A percentile compares a stretch with the other conserved stretches of the same genome.
Conservation (phyloP, 1,284 basidiomycete genomes). For the Apiotrichum montevideense region DNA sequence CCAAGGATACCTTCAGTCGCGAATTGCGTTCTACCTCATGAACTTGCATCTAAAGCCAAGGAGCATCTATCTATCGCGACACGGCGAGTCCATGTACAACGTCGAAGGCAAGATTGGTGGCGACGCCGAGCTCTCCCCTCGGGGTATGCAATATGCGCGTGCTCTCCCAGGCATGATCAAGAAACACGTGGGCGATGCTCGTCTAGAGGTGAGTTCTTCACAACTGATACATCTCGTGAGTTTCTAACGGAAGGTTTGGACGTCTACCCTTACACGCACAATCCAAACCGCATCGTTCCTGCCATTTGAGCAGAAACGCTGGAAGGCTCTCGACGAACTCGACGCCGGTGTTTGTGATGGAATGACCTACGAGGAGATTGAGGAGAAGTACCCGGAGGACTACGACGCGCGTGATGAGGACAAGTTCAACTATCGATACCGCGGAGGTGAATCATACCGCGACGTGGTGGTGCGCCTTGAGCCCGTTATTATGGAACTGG, state of each 20-base stretch:
- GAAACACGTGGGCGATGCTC: constrained; percentile 83
- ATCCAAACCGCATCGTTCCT: constrained; percentile 81
- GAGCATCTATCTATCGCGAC: constrained; percentile 93
- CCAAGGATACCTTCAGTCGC: constrained; percentile 87
- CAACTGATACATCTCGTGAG: too few relatives aligned
- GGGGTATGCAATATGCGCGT: constrained; percentile 76
- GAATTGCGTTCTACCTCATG: constrained; percentile 98
- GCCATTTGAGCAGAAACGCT: constrained; percentile 87
- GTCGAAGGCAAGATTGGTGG: constrained; percentile 96
- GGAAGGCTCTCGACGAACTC: constrained; percentile 97
- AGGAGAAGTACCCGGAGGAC: constrained; percentile 94
- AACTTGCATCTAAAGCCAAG: constrained; percentile 95
- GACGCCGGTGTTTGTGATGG: constrained; percentile 99
- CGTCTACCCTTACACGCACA: constrained; percentile 86
- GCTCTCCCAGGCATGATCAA: constrained; percentile 82
- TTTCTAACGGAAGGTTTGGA: constrained; percentile 66
- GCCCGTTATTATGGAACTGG: constrained; percentile 98
- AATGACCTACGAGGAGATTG: constrained; percentile 99
- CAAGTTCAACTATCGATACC: constrained; percentile 98
- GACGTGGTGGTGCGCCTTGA: constrained; percentile 94
- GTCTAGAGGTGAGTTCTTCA: constrained; percentile 51
- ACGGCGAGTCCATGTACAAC: constrained; percentile 97
- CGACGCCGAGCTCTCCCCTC: constrained; percentile 77
- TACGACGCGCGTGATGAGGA: constrained; percentile 98
- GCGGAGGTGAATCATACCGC: constrained; percentile 89